A percentile compares a stretch with the other conserved stretches of the same genome.
Conservation (phyloP, 306 rosid genomes). For the Heteromeles arbutifolia region DNA sequence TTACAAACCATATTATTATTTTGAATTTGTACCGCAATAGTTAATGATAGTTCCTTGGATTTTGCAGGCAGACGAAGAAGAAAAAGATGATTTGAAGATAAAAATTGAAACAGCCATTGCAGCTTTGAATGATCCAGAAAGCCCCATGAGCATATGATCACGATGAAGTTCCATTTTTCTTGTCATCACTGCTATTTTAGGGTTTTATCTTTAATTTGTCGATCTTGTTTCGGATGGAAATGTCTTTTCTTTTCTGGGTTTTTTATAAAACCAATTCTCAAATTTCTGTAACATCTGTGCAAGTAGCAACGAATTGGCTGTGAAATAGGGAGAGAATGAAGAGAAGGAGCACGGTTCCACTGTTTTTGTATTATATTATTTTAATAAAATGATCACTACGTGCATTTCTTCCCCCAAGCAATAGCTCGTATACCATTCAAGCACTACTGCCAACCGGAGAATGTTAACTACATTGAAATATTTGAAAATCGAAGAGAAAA, state of each 20-base stretch:
- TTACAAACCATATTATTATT: background rate
- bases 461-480: no score
- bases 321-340: no score
- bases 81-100: constrained; percentile 56
- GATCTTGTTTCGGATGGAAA: background rate
- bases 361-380: no score
- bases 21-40: background rate
- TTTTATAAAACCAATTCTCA: no score
- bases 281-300: no score
- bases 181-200: background rate
- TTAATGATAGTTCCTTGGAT: background rate
- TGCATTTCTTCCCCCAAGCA: no score
- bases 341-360: no score
- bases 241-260: background rate
- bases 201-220: background rate
- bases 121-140: constrained; percentile 67
- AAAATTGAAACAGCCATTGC: constrained; percentile 67
- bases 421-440: no score
- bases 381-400: no score
- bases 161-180: background rate
- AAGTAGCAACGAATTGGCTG: no score
- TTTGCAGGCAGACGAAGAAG: constrained; percentile 80
- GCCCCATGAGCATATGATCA: constrained; percentile 73
- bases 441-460: no score
- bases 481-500: no score